A percentile compares a stretch with the other conserved stretches of the same genome.
phyloP scores from a whole-genome alignment of 2,329 filamentous ascomycete genomes.

The Clarireedia hainanense region DNA sequence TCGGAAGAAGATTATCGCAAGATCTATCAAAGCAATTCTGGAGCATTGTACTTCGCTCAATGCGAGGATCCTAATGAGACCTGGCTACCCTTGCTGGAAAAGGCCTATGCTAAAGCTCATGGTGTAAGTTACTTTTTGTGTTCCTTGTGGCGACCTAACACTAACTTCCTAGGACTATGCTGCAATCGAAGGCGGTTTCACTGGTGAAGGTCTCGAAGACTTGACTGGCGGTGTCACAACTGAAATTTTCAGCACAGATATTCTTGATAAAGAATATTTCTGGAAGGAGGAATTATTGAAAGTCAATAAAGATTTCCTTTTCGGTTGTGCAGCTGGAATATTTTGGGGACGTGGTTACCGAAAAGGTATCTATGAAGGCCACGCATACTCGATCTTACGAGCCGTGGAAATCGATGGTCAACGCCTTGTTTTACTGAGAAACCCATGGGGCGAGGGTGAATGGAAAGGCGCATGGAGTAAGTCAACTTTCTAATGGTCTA shows the following conservation, averaged over 20 bases:
- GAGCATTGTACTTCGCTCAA: constrained; percentile 69
- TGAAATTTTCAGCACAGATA: constrained; percentile 59
- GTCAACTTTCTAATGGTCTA: background rate
- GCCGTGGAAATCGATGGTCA: constrained; percentile 42
- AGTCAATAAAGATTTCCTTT: constrained; percentile 73
- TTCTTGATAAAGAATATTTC: constrained; percentile 70
- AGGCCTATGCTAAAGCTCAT: constrained; percentile 77
- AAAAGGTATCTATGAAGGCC: constrained; percentile 46
- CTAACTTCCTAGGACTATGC: background rate
- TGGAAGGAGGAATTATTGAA: constrained; percentile 74
- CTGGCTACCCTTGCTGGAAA: constrained; percentile 72
- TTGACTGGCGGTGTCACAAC: constrained; percentile 61
- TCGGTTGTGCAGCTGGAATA: constrained; percentile 44
- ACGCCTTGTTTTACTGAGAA: constrained; percentile 42
- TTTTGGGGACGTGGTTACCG: constrained; percentile 32
- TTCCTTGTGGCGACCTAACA: background rate
- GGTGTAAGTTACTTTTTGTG: constrained; percentile 52
- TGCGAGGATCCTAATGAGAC: constrained; percentile 71
- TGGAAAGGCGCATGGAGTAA: constrained; percentile 49
- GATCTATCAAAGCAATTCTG: constrained; percentile 46
- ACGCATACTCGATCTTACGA: constrained; percentile 50
- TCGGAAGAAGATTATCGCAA: constrained; percentile 42
- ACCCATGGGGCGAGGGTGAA: constrained; percentile 52
- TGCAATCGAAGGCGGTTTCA: background rate
- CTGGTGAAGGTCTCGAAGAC: constrained; percentile 44